Evolutionary conservation across 371 early-diverging fungal genomes (phyloP).

Genomic region (Mucor indicus): DNA sequence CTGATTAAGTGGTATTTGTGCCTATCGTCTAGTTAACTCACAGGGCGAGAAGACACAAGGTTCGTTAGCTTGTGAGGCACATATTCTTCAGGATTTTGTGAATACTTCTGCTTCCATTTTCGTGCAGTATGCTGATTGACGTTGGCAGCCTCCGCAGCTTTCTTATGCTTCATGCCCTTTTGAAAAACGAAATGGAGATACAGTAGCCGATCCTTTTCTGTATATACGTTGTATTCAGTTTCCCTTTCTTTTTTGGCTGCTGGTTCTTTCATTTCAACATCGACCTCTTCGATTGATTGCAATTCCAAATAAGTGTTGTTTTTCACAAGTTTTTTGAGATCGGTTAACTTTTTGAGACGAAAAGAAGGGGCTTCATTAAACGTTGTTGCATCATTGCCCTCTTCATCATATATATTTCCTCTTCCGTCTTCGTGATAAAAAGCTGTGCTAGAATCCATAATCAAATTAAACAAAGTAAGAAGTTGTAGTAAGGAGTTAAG

Average conservation of each 20-base stretch:
- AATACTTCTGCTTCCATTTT: slow-evolving; percentile 11
- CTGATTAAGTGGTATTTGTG: background rate
- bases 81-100: slow-evolving; percentile 9
- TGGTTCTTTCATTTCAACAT: background rate
- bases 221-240: slow-evolving; percentile 1
- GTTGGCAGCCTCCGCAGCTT: slow-evolving; percentile 11
- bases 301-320: slow-evolving; percentile 11
- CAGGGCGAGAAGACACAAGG: slow-evolving; percentile 6
- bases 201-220: slow-evolving; percentile 1
- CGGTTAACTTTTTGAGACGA: slow-evolving; percentile 9
- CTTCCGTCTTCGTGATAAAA: slow-evolving; percentile 15
- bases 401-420: slow-evolving; percentile 8
- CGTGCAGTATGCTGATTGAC: slow-evolving; percentile 11
- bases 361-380: slow-evolving; percentile 12
- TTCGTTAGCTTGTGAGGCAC: slow-evolving; percentile 9
- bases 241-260: slow-evolving; percentile 3
- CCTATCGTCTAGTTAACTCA: slow-evolving; percentile 2
- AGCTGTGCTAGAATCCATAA: slow-evolving; percentile 11
- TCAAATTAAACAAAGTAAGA: too few relatives aligned
- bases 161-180: slow-evolving; percentile 7
- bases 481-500: background rate
- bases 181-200: slow-evolving; percentile 6
- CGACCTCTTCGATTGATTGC: slow-evolving; percentile 1
- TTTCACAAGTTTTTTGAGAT: slow-evolving; percentile 13
- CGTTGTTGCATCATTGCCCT: slow-evolving; percentile 7